These are phyloP conservation scores for Penicillium arizonense DNA, from an alignment of 495 filamentous ascomycete species.

Conservation along the genomic window DNA sequence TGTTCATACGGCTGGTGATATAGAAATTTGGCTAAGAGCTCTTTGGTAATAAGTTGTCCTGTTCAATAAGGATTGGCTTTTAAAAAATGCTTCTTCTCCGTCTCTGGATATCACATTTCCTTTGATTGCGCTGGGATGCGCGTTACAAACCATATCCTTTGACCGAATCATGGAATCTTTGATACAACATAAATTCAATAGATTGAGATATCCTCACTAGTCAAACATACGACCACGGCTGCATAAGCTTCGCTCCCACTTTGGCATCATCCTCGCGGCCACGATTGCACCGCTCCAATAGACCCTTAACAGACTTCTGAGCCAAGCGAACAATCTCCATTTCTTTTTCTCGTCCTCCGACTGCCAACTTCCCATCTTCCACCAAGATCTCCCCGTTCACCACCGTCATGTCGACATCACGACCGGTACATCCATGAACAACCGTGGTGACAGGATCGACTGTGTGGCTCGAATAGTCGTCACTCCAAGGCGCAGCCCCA, in stretches of 20 bases:
- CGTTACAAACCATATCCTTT: too few species aligned
- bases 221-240: conserved; percentile 10
- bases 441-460: conserved; percentile 35
- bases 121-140: too few species aligned
- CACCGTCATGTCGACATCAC: conserved; percentile 39
- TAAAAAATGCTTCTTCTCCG: too few species aligned
- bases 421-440: conserved; percentile 37
- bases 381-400: conserved; percentile 37
- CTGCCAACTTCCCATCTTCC: conserved; percentile 20
- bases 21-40: too few species aligned
- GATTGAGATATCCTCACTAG: neutral
- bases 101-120: too few species aligned
- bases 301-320: conserved; percentile 6
- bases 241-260: conserved; percentile 11
- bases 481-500: conserved; percentile 17
- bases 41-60: too few species aligned
- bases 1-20: too few species aligned
- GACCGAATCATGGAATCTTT: too few species aligned
- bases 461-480: neutral
- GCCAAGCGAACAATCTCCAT: conserved; percentile 15
- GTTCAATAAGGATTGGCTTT: too few species aligned
- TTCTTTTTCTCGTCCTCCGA: conserved; percentile 15
- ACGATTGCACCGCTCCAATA: conserved; percentile 15
- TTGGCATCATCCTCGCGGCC: conserved; percentile 1
- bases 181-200: too few species aligned